Percentiles rank a stretch among this genome's conserved stretches.
Conservation (phyloP, 371 early-diverging fungal species). For the Haplosporangium sp. region DNA sequence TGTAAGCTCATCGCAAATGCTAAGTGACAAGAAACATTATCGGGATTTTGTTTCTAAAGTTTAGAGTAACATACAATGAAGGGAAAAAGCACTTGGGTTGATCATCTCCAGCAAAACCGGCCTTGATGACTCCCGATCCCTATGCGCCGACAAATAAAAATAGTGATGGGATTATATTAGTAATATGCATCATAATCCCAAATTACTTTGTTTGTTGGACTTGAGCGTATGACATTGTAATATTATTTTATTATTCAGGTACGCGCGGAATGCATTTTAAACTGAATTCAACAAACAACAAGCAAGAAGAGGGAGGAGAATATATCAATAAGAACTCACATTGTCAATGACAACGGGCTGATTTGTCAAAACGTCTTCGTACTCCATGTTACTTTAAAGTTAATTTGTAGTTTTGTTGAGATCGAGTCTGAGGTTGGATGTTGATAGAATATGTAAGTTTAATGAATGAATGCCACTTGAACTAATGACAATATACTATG, state of each 20-base stretch:
- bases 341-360: slow-evolving; percentile 86
- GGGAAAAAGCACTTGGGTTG: slow-evolving; percentile 83
- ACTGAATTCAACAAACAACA: neutral
- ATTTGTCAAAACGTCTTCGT: slow-evolving; percentile 92
- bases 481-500: too few species aligned
- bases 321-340: slow-evolving; percentile 56
- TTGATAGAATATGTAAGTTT: slow-evolving; percentile 3
- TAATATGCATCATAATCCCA: too few species aligned
- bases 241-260: slow-evolving; percentile 10
- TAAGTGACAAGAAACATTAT: neutral
- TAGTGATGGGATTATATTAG: neutral
- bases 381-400: slow-evolving; percentile 66
- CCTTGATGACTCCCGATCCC: slow-evolving; percentile 99
- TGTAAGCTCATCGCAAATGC: neutral
- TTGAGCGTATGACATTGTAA: neutral
- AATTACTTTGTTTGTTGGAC: neutral
- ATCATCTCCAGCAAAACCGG: slow-evolving; percentile 99
- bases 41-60: neutral
- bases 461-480: neutral
- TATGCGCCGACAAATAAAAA: slow-evolving; percentile 74
- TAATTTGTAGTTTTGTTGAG: slow-evolving; percentile 14
- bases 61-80: slow-evolving; percentile 39
- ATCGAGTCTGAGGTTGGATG: slow-evolving; percentile 6
- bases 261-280: slow-evolving; percentile 2
- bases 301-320: neutral